Evolutionary conservation across 768 basidiomycete species (phyloP), one percentile per base, ranked within the genome.

Genomic region (Podaxis sp.): DNA sequence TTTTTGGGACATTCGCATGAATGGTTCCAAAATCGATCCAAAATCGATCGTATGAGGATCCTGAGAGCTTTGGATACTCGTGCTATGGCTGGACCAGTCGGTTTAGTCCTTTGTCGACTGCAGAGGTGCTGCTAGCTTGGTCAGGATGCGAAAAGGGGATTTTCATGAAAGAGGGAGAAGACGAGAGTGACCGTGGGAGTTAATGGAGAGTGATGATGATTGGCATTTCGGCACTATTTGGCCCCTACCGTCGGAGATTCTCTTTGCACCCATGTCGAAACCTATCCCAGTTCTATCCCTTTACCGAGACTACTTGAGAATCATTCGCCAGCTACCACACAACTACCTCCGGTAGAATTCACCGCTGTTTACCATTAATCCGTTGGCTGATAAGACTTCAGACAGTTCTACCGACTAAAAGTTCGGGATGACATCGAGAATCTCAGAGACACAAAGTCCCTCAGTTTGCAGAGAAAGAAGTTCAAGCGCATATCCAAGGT

Each of bases 371-470:
- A 22, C 26, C 49, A 2, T 58, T 28, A 20, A 24, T 49, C 28
- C 57, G 55, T 62, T 59, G 41, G 17, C 57, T 60, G 60, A 55
- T 58, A 56, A 7, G 54, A 54, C n/a, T 30, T 20, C 69, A 91
- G 90, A 30, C 82, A 82, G 55, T 90, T 91, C 71, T 91, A 85
- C 73, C 81, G 78, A 63, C 69, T 89, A 57, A 86, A 86, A 67
- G 80, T 79, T 26, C 76, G 76, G 33, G 84, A 89, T 69, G 88
- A 87, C 71, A 75, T 87, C 48, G 80, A 80, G n/a, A 75, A 78
- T 13, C 70, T 85, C n/a, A 56, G 82, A 38, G 62, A 70, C 22
- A 75, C 80, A 15, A 66, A 70, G n/a, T 69, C 71, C 12, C 55
- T 65, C 15, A 64, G 60, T 51, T 70, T 80, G 24, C 77, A 74